Percentiles rank a stretch among this genome's conserved stretches.
phyloP scores from a whole-genome alignment of 805 yeast species.

The Pichia deserticola region DNA sequence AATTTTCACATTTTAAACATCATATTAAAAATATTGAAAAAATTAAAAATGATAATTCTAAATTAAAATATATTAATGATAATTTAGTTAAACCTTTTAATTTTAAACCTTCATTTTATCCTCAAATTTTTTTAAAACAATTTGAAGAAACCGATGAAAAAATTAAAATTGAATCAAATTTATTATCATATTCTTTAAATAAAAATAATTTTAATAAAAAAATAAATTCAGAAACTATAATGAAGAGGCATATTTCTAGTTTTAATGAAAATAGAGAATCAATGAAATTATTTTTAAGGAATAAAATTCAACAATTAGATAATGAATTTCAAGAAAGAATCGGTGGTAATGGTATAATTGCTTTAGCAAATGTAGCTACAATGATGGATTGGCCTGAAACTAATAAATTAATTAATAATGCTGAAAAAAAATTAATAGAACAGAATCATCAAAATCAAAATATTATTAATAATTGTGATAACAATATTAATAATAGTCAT shows the following conservation, averaged over 20 bases:
- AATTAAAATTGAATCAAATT: background rate
- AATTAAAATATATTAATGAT: background rate
- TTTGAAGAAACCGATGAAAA: background rate
- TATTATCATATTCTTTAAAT: background rate
- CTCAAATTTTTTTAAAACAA: background rate
- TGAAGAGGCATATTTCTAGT: background rate
- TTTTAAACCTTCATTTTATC: constrained; percentile 1
- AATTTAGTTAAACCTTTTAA: background rate
- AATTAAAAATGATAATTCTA: background rate
- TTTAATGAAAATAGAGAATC: constrained; percentile 6
- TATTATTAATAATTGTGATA: background rate
- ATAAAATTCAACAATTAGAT: constrained; percentile 2
- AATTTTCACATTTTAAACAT: background rate
- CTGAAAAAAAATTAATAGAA: background rate
- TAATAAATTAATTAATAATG: background rate
- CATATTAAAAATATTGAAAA: background rate
- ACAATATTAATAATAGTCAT: background rate
- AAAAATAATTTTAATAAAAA: background rate
- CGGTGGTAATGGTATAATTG: background rate
- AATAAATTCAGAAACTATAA: background rate
- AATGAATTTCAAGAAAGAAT: background rate
- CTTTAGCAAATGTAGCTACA: background rate
- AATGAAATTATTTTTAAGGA: background rate
- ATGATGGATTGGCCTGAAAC: background rate
- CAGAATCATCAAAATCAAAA: too few species aligned